Evolutionary conservation across 2,329 filamentous ascomycete species (phyloP).

Genomic region (Botrytis paeoniae): DNA sequence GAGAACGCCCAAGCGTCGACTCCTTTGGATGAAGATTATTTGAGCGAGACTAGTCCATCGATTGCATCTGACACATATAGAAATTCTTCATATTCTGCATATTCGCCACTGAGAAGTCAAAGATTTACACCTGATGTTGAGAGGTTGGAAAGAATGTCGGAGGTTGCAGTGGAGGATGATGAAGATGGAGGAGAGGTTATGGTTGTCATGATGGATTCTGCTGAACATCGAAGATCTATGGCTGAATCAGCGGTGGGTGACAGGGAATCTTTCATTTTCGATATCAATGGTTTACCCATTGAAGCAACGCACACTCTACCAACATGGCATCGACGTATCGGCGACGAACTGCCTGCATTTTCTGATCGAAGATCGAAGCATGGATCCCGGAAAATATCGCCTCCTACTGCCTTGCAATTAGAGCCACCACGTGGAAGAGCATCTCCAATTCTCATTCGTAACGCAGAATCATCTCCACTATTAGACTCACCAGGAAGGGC

Average conservation of each 20-base stretch:
- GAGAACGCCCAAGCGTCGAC: constrained; percentile 25
- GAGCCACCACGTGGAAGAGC: constrained; percentile 41
- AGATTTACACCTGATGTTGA: background rate
- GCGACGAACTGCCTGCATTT: constrained; percentile 58
- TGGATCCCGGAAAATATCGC: constrained; percentile 51
- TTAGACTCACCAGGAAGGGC: constrained; percentile 34
- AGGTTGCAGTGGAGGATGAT: background rate
- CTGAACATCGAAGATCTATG: constrained; percentile 28
- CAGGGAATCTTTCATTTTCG: constrained; percentile 35
- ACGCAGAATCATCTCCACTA: constrained; percentile 33
- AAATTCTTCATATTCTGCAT: constrained; percentile 51
- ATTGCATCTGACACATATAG: constrained; percentile 47
- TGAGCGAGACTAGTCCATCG: constrained; percentile 35
- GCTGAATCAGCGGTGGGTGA: constrained; percentile 28
- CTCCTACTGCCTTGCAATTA: constrained; percentile 55
- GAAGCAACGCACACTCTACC: background rate
- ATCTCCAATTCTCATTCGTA: constrained; percentile 44
- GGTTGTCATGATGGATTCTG: constrained; percentile 46
- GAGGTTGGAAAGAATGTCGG: background rate
- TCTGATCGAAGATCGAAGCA: constrained; percentile 49
- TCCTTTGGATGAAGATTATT: constrained; percentile 35
- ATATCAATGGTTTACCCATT: constrained; percentile 26
- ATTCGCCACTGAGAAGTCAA: constrained; percentile 42
- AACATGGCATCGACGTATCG: constrained; percentile 55
- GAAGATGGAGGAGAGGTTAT: constrained; percentile 40